Evolutionary conservation across 2,329 filamentous ascomycete genomes (phyloP).

Genomic region (Colletotrichum musae): DNA sequence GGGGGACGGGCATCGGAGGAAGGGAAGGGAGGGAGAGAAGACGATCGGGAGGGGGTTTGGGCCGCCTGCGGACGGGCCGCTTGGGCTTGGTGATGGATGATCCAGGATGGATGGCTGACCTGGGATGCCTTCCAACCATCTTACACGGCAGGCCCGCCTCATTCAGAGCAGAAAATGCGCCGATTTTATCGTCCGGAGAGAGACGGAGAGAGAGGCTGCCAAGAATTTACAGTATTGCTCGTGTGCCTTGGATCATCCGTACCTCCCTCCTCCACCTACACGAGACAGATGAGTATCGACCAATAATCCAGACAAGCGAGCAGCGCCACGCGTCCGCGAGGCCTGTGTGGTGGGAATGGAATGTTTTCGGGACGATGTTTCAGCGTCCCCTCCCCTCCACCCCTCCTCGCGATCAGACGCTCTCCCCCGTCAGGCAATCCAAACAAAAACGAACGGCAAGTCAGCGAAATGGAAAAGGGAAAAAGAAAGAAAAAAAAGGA

Average conservation of each 20-base stretch:
- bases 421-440: slow-evolving; percentile 13
- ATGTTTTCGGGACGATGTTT: slow-evolving; percentile 33
- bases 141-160: too few species aligned
- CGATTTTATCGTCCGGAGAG: slow-evolving; percentile 16
- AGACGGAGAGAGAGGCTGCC: neutral
- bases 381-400: slow-evolving; percentile 6
- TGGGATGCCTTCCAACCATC: too few species aligned
- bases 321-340: slow-evolving; percentile 27
- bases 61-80: neutral
- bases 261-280: neutral
- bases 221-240: neutral
- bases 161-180: slow-evolving; percentile 5
- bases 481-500: neutral
- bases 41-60: slow-evolving; percentile 4
- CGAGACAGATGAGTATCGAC: neutral
- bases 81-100: neutral
- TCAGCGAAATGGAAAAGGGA: neutral
- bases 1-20: neutral
- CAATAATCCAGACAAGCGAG: slow-evolving; percentile 26
- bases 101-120: too few species aligned
- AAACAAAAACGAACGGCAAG: slow-evolving; percentile 18
- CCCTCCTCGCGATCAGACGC: slow-evolving; percentile 19
- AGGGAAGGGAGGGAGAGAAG: slow-evolving; percentile 3
- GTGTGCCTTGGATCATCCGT: slow-evolving; percentile 10
- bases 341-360: neutral